Conservation (phyloP, 768 basidiomycete species). For the Rubroboletus pulcherrimus region DNA sequence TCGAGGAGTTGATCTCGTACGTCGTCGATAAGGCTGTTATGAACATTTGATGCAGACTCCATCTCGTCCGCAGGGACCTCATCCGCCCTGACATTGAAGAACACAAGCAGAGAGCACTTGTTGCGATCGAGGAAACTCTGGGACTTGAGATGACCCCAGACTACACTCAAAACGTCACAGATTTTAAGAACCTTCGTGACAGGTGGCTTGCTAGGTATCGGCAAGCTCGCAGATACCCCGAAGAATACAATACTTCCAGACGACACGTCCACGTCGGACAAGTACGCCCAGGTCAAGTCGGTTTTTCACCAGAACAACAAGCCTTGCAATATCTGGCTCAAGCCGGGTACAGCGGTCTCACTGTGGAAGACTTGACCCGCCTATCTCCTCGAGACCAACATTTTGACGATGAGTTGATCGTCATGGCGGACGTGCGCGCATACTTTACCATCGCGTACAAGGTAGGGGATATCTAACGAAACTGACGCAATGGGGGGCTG, state of each 20-base stretch:
- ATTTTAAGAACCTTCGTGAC: slow-evolving; percentile 17
- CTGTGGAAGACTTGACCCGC: slow-evolving; percentile 23
- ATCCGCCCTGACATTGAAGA: slow-evolving; percentile 29
- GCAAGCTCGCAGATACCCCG: slow-evolving; percentile 1
- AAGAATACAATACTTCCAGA: not conserved
- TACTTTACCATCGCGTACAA: slow-evolving; percentile 56
- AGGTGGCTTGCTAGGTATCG: slow-evolving; percentile 28
- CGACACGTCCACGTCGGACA: no score
- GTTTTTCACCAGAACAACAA: not conserved
- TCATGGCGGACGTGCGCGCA: slow-evolving; percentile 54
- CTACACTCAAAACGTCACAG: slow-evolving; percentile 36
- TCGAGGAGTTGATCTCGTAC: slow-evolving; percentile 35
- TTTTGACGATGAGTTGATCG: slow-evolving; percentile 41
- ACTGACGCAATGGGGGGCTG: not conserved
- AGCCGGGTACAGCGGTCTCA: slow-evolving; percentile 25
- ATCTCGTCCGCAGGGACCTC: slow-evolving; percentile 21
- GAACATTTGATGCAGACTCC: not conserved
- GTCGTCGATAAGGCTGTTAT: slow-evolving; percentile 3
- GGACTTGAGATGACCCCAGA: slow-evolving; percentile 36
- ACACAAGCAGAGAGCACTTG: slow-evolving; percentile 20
- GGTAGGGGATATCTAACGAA: slow-evolving; percentile 30
- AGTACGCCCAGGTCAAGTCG: no score
- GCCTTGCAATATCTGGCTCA: slow-evolving; percentile 31
- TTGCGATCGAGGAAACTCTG: slow-evolving; percentile 33
- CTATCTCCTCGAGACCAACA: slow-evolving; percentile 19